Evolutionary conservation across 2,329 filamentous ascomycete species (phyloP).

Genomic region (Teratosphaeria destructans): DNA sequence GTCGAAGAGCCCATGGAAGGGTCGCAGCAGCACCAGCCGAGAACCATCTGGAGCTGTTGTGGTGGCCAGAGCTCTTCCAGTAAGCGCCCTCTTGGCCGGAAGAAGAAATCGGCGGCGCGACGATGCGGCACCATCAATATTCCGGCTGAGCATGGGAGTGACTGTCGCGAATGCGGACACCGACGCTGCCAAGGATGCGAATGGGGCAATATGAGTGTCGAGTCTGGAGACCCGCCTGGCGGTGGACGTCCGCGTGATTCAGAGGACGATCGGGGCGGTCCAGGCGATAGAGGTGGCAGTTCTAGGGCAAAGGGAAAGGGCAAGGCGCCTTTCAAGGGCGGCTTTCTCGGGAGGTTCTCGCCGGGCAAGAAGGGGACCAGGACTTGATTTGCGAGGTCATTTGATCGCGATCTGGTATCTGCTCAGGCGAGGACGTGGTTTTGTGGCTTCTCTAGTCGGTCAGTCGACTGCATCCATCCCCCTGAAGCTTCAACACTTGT

Average conservation of each 20-base stretch:
- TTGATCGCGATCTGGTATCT: no score
- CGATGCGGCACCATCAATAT: background rate
- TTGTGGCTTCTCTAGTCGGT: no score
- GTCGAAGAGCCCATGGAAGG: background rate
- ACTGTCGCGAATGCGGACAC: background rate
- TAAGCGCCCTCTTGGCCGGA: background rate
- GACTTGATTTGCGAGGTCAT: background rate
- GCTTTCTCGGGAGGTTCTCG: background rate
- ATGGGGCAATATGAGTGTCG: background rate
- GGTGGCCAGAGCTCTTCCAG: background rate
- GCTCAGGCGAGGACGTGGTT: no score
- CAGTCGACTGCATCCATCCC: background rate
- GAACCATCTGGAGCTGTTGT: background rate
- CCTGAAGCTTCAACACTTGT: background rate
- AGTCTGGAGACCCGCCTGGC: background rate
- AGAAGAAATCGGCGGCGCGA: background rate
- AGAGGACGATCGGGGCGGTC: background rate
- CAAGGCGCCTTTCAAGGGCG: background rate
- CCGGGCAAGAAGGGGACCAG: background rate
- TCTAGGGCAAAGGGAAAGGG: background rate
- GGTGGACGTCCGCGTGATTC: background rate
- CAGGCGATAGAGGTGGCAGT: background rate
- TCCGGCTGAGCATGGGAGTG: background rate
- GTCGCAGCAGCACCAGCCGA: background rate
- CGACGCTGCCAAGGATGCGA: background rate